These are phyloP conservation scores for Toxoplasma gondii DNA, from an alignment of 169 alveolate species.

Conservation along the genomic window DNA sequence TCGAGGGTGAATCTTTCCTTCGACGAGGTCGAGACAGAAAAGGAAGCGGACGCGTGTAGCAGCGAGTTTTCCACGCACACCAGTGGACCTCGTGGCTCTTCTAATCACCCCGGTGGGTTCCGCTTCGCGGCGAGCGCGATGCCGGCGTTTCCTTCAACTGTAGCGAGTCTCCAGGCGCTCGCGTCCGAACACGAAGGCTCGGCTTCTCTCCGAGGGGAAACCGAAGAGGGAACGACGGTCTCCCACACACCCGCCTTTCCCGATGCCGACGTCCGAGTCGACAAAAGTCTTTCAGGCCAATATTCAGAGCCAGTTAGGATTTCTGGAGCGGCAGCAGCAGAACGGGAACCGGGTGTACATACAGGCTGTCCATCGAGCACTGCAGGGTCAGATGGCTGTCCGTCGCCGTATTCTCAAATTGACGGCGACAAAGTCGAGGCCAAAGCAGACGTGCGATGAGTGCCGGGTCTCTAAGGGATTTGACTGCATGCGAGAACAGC, in stretches of 20 bases:
- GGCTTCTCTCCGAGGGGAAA: neutral
- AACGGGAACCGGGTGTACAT: no score
- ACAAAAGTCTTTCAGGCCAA: no score
- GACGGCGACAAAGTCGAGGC: no score
- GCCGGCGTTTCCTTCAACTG: neutral
- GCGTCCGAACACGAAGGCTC: neutral
- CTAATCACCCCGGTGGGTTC: neutral
- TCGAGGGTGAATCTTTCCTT: conserved; percentile 2
- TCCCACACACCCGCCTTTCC: neutral
- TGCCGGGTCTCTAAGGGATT: no score
- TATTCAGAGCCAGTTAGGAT: no score
- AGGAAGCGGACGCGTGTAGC: neutral
- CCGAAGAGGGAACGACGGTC: neutral
- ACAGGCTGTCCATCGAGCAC: no score
- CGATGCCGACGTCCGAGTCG: no score
- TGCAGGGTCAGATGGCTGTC: no score
- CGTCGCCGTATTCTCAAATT: no score
- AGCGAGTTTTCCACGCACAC: neutral
- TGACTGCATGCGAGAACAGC: no score
- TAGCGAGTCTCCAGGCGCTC: neutral
- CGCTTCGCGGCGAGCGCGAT: neutral
- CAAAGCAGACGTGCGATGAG: no score
- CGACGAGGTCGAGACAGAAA: neutral
- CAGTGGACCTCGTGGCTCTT: neutral
- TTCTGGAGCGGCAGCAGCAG: no score